Percentiles rank a stretch among this genome's conserved stretches.
These are phyloP conservation scores for Mycena kentingensis DNA, from an alignment of 768 basidiomycete genomes.

Conservation along the genomic window DNA sequence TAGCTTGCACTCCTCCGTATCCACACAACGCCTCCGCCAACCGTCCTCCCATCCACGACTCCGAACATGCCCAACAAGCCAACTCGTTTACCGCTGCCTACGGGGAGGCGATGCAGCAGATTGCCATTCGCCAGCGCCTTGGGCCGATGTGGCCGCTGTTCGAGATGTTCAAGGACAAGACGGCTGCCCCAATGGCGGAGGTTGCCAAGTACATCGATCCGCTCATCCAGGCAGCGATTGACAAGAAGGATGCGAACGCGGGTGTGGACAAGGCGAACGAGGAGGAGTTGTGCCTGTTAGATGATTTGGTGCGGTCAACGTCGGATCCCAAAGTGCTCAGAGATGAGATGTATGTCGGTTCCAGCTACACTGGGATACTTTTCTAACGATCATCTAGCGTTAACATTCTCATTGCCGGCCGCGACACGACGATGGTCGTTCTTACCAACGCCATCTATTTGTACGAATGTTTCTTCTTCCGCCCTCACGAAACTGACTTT, in stretches of 20 bases:
- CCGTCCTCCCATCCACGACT: conserved; percentile 11
- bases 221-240: conserved; percentile 49
- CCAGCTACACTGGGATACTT: not conserved
- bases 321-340: conserved; percentile 43
- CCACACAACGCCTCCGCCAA: conserved; percentile 34
- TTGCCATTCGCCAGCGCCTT: conserved; percentile 41
- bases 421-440: conserved; percentile 27
- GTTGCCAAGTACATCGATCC: conserved; percentile 55
- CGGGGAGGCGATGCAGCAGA: conserved; percentile 45
- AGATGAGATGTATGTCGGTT: conserved; percentile 42
- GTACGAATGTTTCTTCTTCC: not conserved
- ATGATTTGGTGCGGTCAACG: conserved; percentile 52
- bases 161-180: conserved; percentile 54
- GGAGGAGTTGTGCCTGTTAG: conserved; percentile 35
- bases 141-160: conserved; percentile 51
- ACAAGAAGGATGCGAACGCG: conserved; percentile 31
- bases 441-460: conserved; percentile 40
- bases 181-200: conserved; percentile 45
- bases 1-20: conserved; percentile 49
- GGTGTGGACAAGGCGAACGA: conserved; percentile 1
- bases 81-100: conserved; percentile 50
- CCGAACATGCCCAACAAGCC: conserved; percentile 24
- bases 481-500: not conserved
- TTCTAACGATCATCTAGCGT: not conserved
- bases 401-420: not conserved